Percentiles rank a stretch among this genome's conserved stretches.
These are phyloP conservation scores for Phytophthora brassicae DNA, from an alignment of 352 stramenopile species.

Conservation along the genomic window DNA sequence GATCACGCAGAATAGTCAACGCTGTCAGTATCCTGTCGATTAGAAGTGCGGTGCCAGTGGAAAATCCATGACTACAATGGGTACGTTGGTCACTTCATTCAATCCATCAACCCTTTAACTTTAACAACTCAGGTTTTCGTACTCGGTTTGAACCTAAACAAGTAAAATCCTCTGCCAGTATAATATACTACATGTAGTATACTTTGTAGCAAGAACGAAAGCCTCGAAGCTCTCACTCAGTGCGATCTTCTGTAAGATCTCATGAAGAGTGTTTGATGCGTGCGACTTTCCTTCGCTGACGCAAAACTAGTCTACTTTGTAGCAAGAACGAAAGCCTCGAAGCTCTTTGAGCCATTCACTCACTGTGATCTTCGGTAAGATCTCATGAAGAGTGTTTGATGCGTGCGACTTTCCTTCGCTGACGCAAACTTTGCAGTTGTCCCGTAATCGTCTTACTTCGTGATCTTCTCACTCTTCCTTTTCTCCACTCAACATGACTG, in stretches of 20 bases:
- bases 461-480: conserved; percentile 14
- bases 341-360: too few species aligned
- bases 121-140: conserved; percentile 14
- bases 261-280: not conserved
- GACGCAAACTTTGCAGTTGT: conserved; percentile 17
- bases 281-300: conserved; percentile 11
- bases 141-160: not conserved
- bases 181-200: too few species aligned
- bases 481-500: conserved; percentile 16
- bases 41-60: not conserved
- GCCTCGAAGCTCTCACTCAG: too few species aligned
- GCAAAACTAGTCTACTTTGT: too few species aligned
- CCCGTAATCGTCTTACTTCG: not conserved
- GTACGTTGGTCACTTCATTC: conserved; percentile 5
- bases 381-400: not conserved
- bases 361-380: too few species aligned
- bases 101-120: too few species aligned
- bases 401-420: conserved; percentile 9
- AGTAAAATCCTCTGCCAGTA: not conserved
- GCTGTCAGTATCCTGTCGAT: not conserved
- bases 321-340: too few species aligned
- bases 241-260: too few species aligned
- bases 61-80: not conserved
- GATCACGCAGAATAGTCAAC: not conserved
- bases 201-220: too few species aligned